Percentiles rank a stretch among this genome's conserved stretches.
Conservation (phyloP, 1,284 basidiomycete genomes). For the Ganoderma boninense region DNA sequence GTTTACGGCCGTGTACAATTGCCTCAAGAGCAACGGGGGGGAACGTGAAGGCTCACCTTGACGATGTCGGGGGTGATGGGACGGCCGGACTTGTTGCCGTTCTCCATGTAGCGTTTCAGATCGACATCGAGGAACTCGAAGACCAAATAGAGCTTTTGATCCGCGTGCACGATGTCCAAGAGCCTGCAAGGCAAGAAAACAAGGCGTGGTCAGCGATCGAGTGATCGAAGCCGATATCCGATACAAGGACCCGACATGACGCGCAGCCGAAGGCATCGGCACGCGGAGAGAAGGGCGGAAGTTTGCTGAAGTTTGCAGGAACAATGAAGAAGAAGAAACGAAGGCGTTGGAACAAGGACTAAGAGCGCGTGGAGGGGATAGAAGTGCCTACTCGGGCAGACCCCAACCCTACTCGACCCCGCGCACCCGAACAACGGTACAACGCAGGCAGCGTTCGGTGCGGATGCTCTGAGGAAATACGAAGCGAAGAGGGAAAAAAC, state of each 20-base stretch:
- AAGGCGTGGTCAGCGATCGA: conserved; percentile 20
- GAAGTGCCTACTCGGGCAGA: neutral
- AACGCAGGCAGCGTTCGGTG: neutral
- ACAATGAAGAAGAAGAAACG: conserved; percentile 12
- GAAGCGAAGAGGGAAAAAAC: neutral
- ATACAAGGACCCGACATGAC: conserved; percentile 12
- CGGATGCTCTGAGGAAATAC: neutral
- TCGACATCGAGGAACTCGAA: conserved; percentile 97
- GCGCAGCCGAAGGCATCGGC: conserved; percentile 13
- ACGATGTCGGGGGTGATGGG: conserved; percentile 83
- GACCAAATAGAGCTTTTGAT: conserved; percentile 96
- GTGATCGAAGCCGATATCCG: conserved; percentile 13
- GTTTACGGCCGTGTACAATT: neutral
- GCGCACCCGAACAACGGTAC: neutral
- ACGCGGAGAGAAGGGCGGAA: conserved; percentile 21
- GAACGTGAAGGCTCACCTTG: conserved; percentile 67
- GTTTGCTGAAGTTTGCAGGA: neutral
- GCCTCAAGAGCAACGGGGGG: conserved; percentile 7
- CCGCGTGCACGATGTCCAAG: conserved; percentile 96
- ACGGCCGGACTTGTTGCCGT: conserved; percentile 74
- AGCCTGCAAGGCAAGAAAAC: conserved; percentile 62
- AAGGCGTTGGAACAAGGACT: neutral
- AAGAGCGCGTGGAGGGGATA: neutral
- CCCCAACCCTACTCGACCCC: neutral
- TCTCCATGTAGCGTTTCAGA: conserved; percentile 97